Evolutionary conservation across 352 stramenopile species (phyloP).

Genomic region (Phytophthora kernoviae): DNA sequence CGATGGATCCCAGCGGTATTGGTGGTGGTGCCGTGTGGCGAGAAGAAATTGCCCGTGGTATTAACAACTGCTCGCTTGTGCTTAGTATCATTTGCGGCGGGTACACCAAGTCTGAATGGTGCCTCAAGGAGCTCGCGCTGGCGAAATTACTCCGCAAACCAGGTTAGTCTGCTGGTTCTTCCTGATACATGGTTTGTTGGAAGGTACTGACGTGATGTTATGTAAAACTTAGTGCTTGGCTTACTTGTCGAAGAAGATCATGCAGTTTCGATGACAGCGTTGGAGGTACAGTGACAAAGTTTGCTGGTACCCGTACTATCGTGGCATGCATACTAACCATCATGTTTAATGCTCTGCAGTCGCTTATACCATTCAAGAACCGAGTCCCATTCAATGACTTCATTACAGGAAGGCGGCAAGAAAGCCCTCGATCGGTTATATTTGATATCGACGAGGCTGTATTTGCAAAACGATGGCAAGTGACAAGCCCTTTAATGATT

Average conservation of each 20-base stretch:
- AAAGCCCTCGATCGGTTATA: slow-evolving; percentile 38
- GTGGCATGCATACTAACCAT: too few species aligned
- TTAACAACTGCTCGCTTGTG: slow-evolving; percentile 75
- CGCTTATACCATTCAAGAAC: slow-evolving; percentile 50
- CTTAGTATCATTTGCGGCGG: slow-evolving; percentile 74
- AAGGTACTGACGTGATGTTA: slow-evolving; percentile 8
- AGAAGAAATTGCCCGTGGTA: slow-evolving; percentile 79
- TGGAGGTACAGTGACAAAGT: slow-evolving; percentile 26
- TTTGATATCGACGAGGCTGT: slow-evolving; percentile 59
- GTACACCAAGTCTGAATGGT: slow-evolving; percentile 81
- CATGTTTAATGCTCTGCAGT: slow-evolving; percentile 16
- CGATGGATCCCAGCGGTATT: slow-evolving; percentile 81
- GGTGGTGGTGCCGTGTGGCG: slow-evolving; percentile 78
- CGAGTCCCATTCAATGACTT: slow-evolving; percentile 65
- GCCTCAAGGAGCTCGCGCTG: slow-evolving; percentile 80
- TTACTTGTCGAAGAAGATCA: slow-evolving; percentile 61
- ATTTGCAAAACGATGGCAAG: slow-evolving; percentile 50
- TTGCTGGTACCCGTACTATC: too few species aligned
- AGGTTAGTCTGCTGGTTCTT: slow-evolving; percentile 37
- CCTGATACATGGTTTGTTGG: background rate
- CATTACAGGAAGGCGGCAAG: slow-evolving; percentile 36
- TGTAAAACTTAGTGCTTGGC: slow-evolving; percentile 38
- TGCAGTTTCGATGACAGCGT: slow-evolving; percentile 33
- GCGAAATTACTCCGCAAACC: slow-evolving; percentile 75
- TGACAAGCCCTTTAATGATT: slow-evolving; percentile 51